Conservation (phyloP, 495 filamentous ascomycete species). For the Xylaria acuta region DNA sequence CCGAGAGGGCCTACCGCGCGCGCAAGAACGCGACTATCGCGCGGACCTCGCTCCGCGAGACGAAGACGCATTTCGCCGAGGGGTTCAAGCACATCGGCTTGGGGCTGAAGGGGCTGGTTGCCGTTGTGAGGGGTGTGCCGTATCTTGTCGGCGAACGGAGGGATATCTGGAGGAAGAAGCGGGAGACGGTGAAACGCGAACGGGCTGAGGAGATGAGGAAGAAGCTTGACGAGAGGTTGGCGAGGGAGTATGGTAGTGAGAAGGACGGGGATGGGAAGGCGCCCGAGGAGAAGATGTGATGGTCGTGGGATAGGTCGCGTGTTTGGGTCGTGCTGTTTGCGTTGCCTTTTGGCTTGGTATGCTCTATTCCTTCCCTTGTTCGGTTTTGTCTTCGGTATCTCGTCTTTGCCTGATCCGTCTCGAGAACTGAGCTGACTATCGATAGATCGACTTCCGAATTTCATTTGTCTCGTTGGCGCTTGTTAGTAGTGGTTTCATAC, state of each 20-base stretch:
- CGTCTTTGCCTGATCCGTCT: not conserved
- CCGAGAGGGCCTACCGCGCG: constrained; percentile 40
- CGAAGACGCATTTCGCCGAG: constrained; percentile 36
- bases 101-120: constrained; percentile 28
- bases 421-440: not conserved
- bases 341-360: constrained; percentile 5
- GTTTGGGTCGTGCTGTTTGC: not conserved
- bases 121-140: constrained; percentile 28
- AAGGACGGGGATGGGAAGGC: not conserved
- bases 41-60: constrained; percentile 35
- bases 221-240: constrained; percentile 30
- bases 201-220: constrained; percentile 26
- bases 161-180: constrained; percentile 23
- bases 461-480: constrained; percentile 9
- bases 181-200: constrained; percentile 15
- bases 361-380: not conserved
- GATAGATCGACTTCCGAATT: constrained; percentile 3
- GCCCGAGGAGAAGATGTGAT: constrained; percentile 11
- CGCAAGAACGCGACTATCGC: constrained; percentile 38
- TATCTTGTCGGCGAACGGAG: constrained; percentile 32
- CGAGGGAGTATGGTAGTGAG: not conserved
- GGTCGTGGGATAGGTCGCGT: not conserved
- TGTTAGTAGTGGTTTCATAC: not conserved
- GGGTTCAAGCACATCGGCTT: constrained; percentile 33
- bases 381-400: not conserved